Conservation (phyloP, 148 eudicot genomes). For the Selenicereus undatus region DNA sequence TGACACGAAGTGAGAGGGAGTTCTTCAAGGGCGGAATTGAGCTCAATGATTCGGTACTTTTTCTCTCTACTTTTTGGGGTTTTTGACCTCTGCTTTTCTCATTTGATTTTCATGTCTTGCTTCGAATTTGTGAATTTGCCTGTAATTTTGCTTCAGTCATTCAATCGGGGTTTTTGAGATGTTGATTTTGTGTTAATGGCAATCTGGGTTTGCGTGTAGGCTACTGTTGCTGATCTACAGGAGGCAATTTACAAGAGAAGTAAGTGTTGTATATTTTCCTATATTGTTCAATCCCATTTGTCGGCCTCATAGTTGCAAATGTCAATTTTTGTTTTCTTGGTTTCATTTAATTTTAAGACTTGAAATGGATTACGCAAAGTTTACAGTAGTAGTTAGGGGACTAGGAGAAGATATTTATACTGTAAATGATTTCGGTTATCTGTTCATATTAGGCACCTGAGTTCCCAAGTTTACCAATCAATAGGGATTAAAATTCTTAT, state of each 20-base stretch:
- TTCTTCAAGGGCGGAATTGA: conserved; percentile 76
- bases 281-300: not conserved
- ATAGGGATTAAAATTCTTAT: not conserved
- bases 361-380: not conserved
- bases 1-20: conserved; percentile 79
- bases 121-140: not conserved
- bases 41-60: conserved; percentile 65
- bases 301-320: not conserved
- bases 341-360: not conserved
- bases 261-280: conserved; percentile 29
- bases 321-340: not conserved
- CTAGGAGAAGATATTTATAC: not conserved
- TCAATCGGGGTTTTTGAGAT: not conserved
- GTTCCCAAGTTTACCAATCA: not conserved
- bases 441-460: not conserved
- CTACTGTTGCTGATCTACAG: conserved; percentile 91
- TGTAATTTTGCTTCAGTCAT: not conserved
- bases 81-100: not conserved
- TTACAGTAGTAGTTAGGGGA: not conserved
- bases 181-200: not conserved
- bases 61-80: conserved; percentile 19
- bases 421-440: not conserved
- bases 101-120: not conserved
- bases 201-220: conserved; percentile 39
- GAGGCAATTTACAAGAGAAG: conserved; percentile 78